Evolutionary conservation across 805 yeast genomes (phyloP), one percentile per base, ranked within the genome.

Genomic region (Candida dendrica): DNA sequence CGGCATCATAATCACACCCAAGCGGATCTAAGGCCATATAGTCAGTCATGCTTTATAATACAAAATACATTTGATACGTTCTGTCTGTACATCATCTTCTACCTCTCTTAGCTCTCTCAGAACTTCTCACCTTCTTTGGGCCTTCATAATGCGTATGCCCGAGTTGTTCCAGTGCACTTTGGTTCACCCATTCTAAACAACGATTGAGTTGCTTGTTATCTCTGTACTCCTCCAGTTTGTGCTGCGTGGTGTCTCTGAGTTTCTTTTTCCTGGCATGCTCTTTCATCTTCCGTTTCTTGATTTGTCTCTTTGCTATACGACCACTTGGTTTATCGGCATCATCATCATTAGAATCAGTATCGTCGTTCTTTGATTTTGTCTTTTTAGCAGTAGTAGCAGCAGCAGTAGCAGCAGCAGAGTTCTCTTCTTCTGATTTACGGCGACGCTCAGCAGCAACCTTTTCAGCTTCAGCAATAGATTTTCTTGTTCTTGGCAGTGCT

Each of bases 161-260:
- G 14, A 68, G 60, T 34, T 59, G 56, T 11, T 76, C 81, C 14
- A 71, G 48, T 1, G 86, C 84, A 15, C 68, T 61, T 8, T 77
- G 69, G 51, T 81, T 81, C 20, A 77, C 79, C 86, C 87, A 81
- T 43, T 75, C 77, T 3, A 69, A 53, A 27, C 78, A 76, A 40
- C 80, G 59, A 17, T 65, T 63, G 39, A 64, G 52, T 44, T 68
- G 76, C 41, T 71, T 63, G 18, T 71, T 69, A 13, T 61, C 55
- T 37, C 57, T 53, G 45, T 71, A 52, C 10, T 59, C 56, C 2
- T 49, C 56, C 42, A 75, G 49, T 30, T 56, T 53, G 20, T 50
- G 51, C 37, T 47, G 46, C 2, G 64, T 59, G 2, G 47, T 42
- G 13, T 51, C 59, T 14, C 58, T 38, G 8, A 47, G 43, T 18